phyloP scores from a whole-genome alignment of 179 eudicot genomes.

The Carnegiea gigantea region DNA sequence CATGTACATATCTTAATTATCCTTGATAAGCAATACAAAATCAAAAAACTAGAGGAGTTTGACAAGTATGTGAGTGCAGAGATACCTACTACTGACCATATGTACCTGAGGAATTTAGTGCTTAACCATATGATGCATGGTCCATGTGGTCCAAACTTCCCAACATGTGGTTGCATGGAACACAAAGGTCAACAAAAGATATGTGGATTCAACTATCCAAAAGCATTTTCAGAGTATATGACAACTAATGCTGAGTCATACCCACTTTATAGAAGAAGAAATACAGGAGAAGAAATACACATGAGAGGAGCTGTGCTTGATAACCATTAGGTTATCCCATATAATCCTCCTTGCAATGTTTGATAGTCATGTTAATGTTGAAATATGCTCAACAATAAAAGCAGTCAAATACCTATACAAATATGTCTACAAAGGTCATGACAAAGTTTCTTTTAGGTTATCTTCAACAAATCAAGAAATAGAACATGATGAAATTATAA shows the following conservation, averaged over 20 bases:
- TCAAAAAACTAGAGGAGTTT: background rate
- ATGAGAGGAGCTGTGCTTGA: too few relatives aligned
- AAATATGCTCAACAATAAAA: slow-evolving; percentile 14
- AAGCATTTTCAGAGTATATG: too few relatives aligned
- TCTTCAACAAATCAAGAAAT: background rate
- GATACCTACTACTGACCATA: slow-evolving; percentile 4
- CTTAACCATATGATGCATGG: slow-evolving; percentile 10
- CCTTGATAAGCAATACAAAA: background rate
- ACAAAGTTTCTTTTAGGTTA: background rate
- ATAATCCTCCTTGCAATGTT: slow-evolving; percentile 13
- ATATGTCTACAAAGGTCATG: slow-evolving; percentile 17
- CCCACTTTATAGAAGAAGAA: too few relatives aligned
- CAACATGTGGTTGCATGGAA: slow-evolving; percentile 16
- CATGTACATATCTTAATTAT: slow-evolving; percentile 27
- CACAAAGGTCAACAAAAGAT: background rate
- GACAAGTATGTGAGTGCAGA: slow-evolving; percentile 22
- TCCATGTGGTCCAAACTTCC: slow-evolving; percentile 14
- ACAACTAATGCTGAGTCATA: too few relatives aligned
- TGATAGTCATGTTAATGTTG: slow-evolving; percentile 26
- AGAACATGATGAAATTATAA: background rate
- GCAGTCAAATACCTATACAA: slow-evolving; percentile 24
- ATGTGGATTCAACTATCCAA: background rate
- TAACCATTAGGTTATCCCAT: slow-evolving; percentile 23
- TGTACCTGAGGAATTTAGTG: background rate
- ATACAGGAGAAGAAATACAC: too few relatives aligned